Percentiles rank a stretch among this genome's conserved stretches.
phyloP scores from a whole-genome alignment of 176 grass and related monocot genomes.

The Zizania latifolia region DNA sequence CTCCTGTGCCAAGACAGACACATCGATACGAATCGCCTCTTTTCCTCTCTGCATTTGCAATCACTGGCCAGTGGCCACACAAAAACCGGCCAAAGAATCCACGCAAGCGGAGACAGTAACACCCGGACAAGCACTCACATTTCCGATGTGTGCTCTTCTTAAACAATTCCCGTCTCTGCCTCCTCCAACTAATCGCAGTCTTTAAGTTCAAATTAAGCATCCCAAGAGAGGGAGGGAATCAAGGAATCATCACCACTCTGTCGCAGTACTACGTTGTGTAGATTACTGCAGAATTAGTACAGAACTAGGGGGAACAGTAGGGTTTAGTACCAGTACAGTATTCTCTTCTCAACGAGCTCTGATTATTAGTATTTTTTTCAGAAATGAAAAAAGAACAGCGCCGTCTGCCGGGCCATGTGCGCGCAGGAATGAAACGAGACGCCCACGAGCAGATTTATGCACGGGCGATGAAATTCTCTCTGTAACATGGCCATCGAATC shows the following conservation, averaged over 20 bases:
- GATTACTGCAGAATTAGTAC: not conserved
- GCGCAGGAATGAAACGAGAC: not conserved
- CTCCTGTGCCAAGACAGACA: not conserved
- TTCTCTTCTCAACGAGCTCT: no score
- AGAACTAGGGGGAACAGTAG: not conserved
- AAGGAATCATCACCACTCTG: not conserved
- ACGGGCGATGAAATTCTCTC: slow-evolving; percentile 8
- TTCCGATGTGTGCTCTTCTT: slow-evolving; percentile 5
- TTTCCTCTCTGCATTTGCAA: not conserved
- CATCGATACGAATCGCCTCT: not conserved
- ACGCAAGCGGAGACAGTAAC: not conserved
- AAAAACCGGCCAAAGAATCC: no score
- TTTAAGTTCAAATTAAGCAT: slow-evolving; percentile 33
- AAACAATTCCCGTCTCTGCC: not conserved
- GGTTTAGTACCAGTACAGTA: no score
- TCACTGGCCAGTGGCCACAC: not conserved
- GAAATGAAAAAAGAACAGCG: not conserved
- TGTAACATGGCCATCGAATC: no score
- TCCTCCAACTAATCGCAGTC: not conserved
- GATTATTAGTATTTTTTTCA: no score
- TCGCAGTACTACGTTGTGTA: not conserved
- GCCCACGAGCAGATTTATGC: not conserved
- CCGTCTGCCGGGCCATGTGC: not conserved
- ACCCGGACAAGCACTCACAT: slow-evolving; percentile 28
- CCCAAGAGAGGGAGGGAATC: slow-evolving; percentile 27